Evolutionary conservation across 495 filamentous ascomycete species (phyloP).

Genomic region (Tuber melanosporum): DNA sequence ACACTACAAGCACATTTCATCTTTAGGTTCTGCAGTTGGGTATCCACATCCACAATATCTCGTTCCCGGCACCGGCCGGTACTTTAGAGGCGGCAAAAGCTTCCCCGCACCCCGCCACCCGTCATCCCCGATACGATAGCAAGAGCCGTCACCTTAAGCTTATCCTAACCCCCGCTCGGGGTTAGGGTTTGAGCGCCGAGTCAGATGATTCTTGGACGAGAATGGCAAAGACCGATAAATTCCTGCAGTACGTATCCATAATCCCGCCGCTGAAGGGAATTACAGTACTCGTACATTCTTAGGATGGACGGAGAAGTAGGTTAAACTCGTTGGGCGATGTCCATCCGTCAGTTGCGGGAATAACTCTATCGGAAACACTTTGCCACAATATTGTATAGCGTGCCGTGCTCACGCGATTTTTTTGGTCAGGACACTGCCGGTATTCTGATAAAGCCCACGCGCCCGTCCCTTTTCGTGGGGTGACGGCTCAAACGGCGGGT

Average conservation of each 20-base stretch:
- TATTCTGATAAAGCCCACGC: not conserved
- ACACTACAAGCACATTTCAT: not conserved
- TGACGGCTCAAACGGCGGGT: not conserved
- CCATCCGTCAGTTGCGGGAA: not conserved
- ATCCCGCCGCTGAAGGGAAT: not conserved
- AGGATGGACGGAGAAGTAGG: not conserved
- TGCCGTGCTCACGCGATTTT: not conserved
- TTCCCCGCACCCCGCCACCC: conserved; percentile 1
- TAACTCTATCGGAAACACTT: not conserved
- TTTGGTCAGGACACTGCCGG: not conserved
- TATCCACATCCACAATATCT: not conserved
- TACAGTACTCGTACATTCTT: too few relatives aligned
- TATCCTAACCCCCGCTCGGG: not conserved
- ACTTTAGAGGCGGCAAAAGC: not conserved
- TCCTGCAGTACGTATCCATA: not conserved
- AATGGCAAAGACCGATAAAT: not conserved
- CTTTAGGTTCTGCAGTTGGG: not conserved
- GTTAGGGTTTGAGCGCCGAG: not conserved
- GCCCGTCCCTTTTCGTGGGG: not conserved
- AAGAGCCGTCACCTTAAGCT: not conserved
- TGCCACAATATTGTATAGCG: not conserved
- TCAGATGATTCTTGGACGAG: not conserved
- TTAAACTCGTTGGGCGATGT: not conserved
- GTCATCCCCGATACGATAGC: not conserved
- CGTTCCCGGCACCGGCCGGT: not conserved